Evolutionary conservation across 768 basidiomycete genomes (phyloP).

Genomic region (Auricularia cornea): DNA sequence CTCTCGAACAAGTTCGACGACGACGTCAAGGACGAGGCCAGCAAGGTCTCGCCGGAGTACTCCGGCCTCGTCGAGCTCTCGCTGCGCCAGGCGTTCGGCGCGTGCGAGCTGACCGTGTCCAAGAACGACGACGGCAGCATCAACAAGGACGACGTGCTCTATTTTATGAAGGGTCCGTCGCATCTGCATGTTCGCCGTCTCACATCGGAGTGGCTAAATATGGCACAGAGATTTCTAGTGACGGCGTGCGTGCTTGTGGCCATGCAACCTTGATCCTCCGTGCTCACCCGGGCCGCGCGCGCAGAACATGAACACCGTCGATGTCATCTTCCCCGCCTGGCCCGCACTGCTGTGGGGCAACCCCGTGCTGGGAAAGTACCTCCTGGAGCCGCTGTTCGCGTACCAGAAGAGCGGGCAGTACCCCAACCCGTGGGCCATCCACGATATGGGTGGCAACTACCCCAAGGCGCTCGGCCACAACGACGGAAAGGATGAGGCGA

Average conservation of each 20-base stretch:
- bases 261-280: not conserved
- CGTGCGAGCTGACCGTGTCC: conserved; percentile 20
- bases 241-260: not conserved
- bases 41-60: conserved; percentile 14
- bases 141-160: conserved; percentile 19
- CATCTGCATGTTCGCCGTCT: too few relatives aligned
- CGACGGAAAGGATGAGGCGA: conserved; percentile 10
- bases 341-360: conserved; percentile 16
- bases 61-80: conserved; percentile 19
- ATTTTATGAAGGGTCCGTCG: conserved; percentile 12
- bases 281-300: not conserved
- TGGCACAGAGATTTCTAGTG: not conserved
- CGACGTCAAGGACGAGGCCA: conserved; percentile 15
- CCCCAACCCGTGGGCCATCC: conserved; percentile 9
- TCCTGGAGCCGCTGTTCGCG: conserved; percentile 8
- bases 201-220: too few relatives aligned
- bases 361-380: conserved; percentile 4
- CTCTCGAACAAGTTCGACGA: conserved; percentile 15
- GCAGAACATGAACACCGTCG: conserved; percentile 1
- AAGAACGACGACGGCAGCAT: conserved; percentile 8
- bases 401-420: conserved; percentile 12
- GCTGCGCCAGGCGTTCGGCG: conserved; percentile 18
- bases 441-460: conserved; percentile 11
- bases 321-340: conserved; percentile 9
- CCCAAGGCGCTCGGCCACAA: conserved; percentile 12